Percentiles rank a stretch among this genome's conserved stretches.
These are phyloP conservation scores for Lachnellula occidentalis DNA, from an alignment of 2,329 filamentous ascomycete genomes.

Conservation along the genomic window DNA sequence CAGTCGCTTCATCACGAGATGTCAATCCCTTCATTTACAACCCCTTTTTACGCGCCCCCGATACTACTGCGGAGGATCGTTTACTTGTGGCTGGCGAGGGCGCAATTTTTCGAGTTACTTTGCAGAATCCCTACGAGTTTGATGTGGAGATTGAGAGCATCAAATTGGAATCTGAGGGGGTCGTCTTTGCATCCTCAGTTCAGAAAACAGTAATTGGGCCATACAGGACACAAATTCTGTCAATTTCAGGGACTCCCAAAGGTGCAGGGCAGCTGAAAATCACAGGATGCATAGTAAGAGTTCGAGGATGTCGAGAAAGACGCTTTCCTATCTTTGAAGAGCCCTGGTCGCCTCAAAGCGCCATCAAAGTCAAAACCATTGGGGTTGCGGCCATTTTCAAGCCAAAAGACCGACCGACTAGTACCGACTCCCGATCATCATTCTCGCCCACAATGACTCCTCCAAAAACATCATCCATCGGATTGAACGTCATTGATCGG, in stretches of 20 bases:
- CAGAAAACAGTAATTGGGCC: slow-evolving; percentile 69
- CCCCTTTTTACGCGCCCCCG: slow-evolving; percentile 69
- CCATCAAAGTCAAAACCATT: slow-evolving; percentile 70
- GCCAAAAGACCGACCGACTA: slow-evolving; percentile 28
- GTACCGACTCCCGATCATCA: slow-evolving; percentile 30
- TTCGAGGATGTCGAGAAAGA: slow-evolving; percentile 75
- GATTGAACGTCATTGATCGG: slow-evolving; percentile 68
- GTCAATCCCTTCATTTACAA: slow-evolving; percentile 92
- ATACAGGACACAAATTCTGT: slow-evolving; percentile 74
- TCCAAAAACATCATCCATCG: slow-evolving; percentile 47
- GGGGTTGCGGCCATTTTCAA: slow-evolving; percentile 49
- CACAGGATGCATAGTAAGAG: slow-evolving; percentile 71
- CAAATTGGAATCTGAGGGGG: slow-evolving; percentile 66
- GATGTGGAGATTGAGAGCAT: slow-evolving; percentile 85
- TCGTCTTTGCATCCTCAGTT: slow-evolving; percentile 61
- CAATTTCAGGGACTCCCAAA: slow-evolving; percentile 63
- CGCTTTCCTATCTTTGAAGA: slow-evolving; percentile 78
- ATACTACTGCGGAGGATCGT: slow-evolving; percentile 54
- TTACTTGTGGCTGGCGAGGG: slow-evolving; percentile 75
- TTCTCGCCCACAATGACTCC: slow-evolving; percentile 35
- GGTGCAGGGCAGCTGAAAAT: slow-evolving; percentile 65
- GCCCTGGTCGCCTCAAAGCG: slow-evolving; percentile 65
- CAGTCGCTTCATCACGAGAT: slow-evolving; percentile 34
- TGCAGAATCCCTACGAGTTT: slow-evolving; percentile 94
- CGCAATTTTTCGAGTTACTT: slow-evolving; percentile 70